phyloP scores from a whole-genome alignment of 202 grass and related monocot genomes.

The Hordeum pubiflorum region DNA sequence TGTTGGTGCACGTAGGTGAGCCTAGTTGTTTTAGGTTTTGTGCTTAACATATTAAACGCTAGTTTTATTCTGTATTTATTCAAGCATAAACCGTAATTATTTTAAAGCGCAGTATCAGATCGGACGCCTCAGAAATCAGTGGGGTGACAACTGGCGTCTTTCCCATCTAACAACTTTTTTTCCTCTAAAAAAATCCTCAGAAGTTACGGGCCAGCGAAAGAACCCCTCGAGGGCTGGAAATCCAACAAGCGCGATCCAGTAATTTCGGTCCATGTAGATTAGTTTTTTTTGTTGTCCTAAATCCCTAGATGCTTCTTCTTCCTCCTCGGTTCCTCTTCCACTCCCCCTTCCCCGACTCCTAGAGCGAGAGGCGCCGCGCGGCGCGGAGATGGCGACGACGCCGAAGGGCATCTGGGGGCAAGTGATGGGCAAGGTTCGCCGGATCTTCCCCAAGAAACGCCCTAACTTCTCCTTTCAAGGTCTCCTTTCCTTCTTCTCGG shows the following conservation, averaged over 20 bases:
- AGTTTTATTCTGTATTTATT: no score
- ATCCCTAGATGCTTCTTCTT: background rate
- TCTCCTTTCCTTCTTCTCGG: background rate
- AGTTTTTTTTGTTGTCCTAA: background rate
- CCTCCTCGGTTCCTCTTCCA: background rate
- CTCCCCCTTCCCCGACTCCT: background rate
- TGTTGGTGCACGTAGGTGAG: no score
- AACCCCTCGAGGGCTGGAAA: background rate
- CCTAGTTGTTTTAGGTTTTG: no score
- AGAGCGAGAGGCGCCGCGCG: background rate
- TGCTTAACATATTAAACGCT: no score
- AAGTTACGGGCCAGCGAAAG: background rate
- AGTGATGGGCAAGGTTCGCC: constrained; percentile 23
- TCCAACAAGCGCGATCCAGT: background rate
- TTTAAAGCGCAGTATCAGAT: no score
- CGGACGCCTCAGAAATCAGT: no score
- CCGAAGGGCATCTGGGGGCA: background rate
- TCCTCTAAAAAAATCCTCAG: background rate
- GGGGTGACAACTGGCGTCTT: no score
- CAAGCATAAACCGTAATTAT: no score
- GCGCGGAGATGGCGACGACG: background rate
- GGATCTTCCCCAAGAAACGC: background rate
- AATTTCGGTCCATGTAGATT: background rate
- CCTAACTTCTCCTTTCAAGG: background rate
- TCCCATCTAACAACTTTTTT: no score